Percentiles rank a stretch among this genome's conserved stretches.
Evolutionary conservation across 768 basidiomycete genomes (phyloP).

Genomic region (Leccinum fibrillosum): DNA sequence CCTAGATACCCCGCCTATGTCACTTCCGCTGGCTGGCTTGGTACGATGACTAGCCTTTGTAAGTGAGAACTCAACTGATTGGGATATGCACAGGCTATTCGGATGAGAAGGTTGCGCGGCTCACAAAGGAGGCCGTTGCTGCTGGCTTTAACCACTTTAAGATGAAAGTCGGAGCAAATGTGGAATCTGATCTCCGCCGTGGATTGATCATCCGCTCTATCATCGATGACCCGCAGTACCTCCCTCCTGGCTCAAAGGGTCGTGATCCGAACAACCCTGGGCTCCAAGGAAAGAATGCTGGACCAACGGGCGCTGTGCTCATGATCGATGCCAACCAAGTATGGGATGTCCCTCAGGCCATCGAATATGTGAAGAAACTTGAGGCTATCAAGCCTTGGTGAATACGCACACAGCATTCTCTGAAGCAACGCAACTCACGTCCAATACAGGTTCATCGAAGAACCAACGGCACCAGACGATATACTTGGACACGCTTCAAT

Average conservation of each 20-base stretch:
- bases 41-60: conserved; percentile 29
- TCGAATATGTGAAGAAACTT: conserved; percentile 84
- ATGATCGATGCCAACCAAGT: conserved; percentile 99
- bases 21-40: conserved; percentile 91
- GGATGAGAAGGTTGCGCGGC: conserved; percentile 84
- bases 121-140: conserved; percentile 82
- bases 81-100: conserved; percentile 58
- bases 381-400: conserved; percentile 85
- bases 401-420: conserved; percentile 3
- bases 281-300: conserved; percentile 86
- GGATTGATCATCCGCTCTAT: conserved; percentile 89
- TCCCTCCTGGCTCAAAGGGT: conserved; percentile 55
- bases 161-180: conserved; percentile 93
- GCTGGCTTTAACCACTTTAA: conserved; percentile 98
- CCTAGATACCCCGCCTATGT: conserved; percentile 89
- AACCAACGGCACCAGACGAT: conserved; percentile 95
- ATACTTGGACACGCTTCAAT: conserved; percentile 85
- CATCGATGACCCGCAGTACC: conserved; percentile 88
- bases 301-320: conserved; percentile 88
- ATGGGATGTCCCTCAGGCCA: conserved; percentile 91
- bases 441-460: conserved; percentile 82
- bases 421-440: background rate
- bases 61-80: conserved; percentile 7
- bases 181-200: conserved; percentile 79
- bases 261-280: conserved; percentile 60